Percentiles rank a stretch among this genome's conserved stretches.
Conservation (phyloP, 495 filamentous ascomycete genomes). For the Aspergillus conjunctus region DNA sequence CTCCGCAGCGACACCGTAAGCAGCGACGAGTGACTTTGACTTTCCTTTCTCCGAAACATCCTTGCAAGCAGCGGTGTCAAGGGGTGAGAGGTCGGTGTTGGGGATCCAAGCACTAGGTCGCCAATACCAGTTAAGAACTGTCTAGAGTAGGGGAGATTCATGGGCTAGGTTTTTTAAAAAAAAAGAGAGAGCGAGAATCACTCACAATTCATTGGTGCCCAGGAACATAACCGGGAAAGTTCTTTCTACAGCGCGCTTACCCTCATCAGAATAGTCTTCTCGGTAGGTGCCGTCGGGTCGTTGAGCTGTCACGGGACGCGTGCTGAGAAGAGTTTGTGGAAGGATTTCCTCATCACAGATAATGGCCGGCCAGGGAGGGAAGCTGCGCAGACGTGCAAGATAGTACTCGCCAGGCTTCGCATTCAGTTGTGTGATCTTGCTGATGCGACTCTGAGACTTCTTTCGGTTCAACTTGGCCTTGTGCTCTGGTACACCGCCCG, state of each 20-base stretch:
- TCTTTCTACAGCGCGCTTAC: conserved; percentile 77
- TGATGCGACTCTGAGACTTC: conserved; percentile 70
- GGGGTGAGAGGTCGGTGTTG: conserved; percentile 73
- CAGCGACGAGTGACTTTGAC: conserved; percentile 70
- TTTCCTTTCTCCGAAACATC: conserved; percentile 68
- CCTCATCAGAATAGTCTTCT: conserved; percentile 79
- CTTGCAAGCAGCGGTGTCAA: conserved; percentile 69
- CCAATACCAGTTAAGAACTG: too few species aligned
- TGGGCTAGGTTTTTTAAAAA: conserved; percentile 5
- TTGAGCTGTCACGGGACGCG: conserved; percentile 78
- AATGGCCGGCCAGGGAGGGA: conserved; percentile 87
- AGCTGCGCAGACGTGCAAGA: conserved; percentile 85
- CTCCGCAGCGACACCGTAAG: conserved; percentile 73
- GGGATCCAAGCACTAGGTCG: conserved; percentile 73
- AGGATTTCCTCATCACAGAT: conserved; percentile 92
- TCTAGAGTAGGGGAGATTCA: conserved; percentile 8
- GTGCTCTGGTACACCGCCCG: conserved; percentile 62
- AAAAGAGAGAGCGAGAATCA: conserved; percentile 22
- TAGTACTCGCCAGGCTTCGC: conserved; percentile 85
- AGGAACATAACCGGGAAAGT: conserved; percentile 94
- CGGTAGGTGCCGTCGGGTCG: conserved; percentile 79
- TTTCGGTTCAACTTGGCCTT: conserved; percentile 82
- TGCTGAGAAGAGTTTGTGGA: conserved; percentile 66
- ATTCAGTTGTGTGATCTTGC: conserved; percentile 68
- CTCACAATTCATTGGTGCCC: conserved; percentile 93